Evolutionary conservation across 106 monocot species (phyloP).

Genomic region (Acorus calamus): DNA sequence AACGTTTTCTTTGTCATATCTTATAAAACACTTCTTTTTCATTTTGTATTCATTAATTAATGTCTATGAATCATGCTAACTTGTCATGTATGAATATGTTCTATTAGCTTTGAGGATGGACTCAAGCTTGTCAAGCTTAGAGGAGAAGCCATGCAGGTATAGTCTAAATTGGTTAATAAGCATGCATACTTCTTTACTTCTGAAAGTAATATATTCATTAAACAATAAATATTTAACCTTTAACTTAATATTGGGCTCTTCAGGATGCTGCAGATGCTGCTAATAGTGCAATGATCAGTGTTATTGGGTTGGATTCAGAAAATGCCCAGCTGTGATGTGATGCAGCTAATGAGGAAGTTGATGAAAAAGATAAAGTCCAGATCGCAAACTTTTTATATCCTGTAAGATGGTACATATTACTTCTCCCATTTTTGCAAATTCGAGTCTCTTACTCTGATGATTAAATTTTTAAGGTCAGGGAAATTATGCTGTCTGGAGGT

Average conservation of each 20-base stretch:
- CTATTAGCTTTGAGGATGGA: conserved; percentile 93
- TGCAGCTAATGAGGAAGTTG: conserved; percentile 94
- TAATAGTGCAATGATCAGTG: conserved; percentile 85
- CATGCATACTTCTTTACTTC: no score
- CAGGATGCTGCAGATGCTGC: conserved; percentile 94
- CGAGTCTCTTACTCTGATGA: background rate
- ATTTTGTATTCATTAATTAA: no score
- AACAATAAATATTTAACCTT: no score
- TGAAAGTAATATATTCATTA: no score
- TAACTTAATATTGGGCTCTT: no score
- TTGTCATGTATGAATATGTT: conserved; percentile 2
- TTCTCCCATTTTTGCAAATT: background rate
- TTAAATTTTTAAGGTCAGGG: conserved; percentile 31
- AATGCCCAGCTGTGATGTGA: conserved; percentile 85
- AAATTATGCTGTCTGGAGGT: conserved; percentile 96
- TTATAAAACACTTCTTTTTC: no score
- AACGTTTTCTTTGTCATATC: background rate
- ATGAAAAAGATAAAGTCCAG: conserved; percentile 78
- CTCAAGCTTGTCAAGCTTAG: no score
- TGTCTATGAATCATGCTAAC: background rate
- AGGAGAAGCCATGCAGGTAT: conserved; percentile 99
- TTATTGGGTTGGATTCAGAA: conserved; percentile 85
- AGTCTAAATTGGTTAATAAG: background rate
- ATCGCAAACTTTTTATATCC: conserved; percentile 93
- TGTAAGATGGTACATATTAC: conserved; percentile 42